phyloP scores from a whole-genome alignment of 2,329 filamentous ascomycete species.

The Chaetomium sp. region DNA sequence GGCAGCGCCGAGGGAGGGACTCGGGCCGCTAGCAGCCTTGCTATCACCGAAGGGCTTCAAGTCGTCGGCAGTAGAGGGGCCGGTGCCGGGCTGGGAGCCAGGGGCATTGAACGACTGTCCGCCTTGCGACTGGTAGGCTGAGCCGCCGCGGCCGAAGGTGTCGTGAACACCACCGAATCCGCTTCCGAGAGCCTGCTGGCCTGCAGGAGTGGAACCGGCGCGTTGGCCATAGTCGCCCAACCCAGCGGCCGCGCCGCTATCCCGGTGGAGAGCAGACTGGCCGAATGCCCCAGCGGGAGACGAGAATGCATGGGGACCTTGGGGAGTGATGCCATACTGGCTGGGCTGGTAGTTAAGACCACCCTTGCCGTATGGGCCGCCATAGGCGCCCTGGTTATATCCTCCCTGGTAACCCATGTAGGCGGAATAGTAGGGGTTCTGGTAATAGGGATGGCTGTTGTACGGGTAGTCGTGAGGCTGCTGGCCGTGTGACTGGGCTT shows the following conservation, averaged over 20 bases:
- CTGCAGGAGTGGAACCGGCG: constrained; percentile 52
- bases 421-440: constrained; percentile 63
- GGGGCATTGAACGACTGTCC: constrained; percentile 57
- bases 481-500: constrained; percentile 45
- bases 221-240: constrained; percentile 57
- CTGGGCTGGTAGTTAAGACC: constrained; percentile 57
- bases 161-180: constrained; percentile 59
- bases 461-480: constrained; percentile 53
- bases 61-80: constrained; percentile 52
- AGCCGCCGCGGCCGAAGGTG: constrained; percentile 55
- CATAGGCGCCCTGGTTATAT: constrained; percentile 56
- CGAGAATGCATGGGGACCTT: constrained; percentile 60
- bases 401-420: constrained; percentile 57
- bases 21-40: constrained; percentile 58
- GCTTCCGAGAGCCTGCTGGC: constrained; percentile 53
- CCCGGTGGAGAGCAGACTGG: constrained; percentile 55
- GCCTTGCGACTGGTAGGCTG: constrained; percentile 58
- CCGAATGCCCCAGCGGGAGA: constrained; percentile 57
- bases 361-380: constrained; percentile 57
- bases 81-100: constrained; percentile 48
- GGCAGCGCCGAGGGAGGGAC: constrained; percentile 57
- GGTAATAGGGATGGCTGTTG: constrained; percentile 61
- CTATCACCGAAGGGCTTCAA: constrained; percentile 61
- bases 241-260: constrained; percentile 54
- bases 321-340: constrained; percentile 58